A percentile compares a stretch with the other conserved stretches of the same genome.
Evolutionary conservation across 805 yeast genomes (phyloP).

Genomic region (Myxozyma mucilagina): DNA sequence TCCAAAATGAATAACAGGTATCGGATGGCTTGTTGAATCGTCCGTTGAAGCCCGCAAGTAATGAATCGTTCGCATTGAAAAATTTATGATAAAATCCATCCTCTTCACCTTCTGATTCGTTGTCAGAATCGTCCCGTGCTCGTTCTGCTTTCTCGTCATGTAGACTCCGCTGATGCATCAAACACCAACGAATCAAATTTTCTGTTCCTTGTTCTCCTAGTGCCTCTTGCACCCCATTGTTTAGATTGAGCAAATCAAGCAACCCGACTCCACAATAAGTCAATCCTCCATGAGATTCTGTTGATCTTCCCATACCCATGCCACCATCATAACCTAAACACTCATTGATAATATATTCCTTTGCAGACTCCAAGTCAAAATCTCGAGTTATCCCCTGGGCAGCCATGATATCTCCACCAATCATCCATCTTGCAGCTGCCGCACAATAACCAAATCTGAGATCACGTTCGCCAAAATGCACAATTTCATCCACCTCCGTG

Average conservation of each 20-base stretch:
- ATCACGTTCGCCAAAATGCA: conserved; percentile 63
- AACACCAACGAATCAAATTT: conserved; percentile 22
- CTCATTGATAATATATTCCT: conserved; percentile 43
- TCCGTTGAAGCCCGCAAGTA: conserved; percentile 56
- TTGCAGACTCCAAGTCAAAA: conserved; percentile 44
- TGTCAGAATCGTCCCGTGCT: background rate
- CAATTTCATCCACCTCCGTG: conserved; percentile 24
- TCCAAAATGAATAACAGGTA: conserved; percentile 99
- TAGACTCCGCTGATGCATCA: conserved; percentile 15
- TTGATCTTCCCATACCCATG: conserved; percentile 41
- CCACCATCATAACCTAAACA: conserved; percentile 65
- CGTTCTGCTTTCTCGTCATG: background rate
- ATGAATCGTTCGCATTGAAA: background rate
- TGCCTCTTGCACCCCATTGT: background rate
- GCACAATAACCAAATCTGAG: conserved; percentile 76
- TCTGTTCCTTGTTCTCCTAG: background rate
- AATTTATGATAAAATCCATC: background rate
- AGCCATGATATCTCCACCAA: conserved; percentile 45
- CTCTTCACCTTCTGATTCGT: background rate
- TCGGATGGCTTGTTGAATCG: conserved; percentile 95
- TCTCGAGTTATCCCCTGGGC: conserved; percentile 34
- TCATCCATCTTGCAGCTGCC: conserved; percentile 55
- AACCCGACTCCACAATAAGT: conserved; percentile 81
- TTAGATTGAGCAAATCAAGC: conserved; percentile 46
- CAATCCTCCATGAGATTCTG: conserved; percentile 83